Conservation (phyloP, 2,329 filamentous ascomycete genomes). For the Chrysosporium queenslandicum region DNA sequence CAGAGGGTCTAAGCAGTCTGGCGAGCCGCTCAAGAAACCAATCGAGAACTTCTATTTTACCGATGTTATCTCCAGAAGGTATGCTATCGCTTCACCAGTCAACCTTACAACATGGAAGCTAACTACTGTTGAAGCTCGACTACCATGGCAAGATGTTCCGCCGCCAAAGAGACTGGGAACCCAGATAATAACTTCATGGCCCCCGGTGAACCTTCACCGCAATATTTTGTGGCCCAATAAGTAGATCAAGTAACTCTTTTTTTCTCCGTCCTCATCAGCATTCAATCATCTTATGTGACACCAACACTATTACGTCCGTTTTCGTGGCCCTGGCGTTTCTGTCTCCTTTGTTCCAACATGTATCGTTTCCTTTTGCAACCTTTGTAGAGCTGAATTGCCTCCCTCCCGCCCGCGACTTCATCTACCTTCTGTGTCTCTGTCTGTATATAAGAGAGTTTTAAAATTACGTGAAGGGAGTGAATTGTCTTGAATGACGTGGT, state of each 20-base stretch:
- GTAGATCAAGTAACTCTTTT: constrained; percentile 3
- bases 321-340: constrained; percentile 15
- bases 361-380: constrained; percentile 14
- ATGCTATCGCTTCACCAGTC: constrained; percentile 36
- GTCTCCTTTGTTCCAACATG: constrained; percentile 20
- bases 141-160: constrained; percentile 96
- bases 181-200: constrained; percentile 72
- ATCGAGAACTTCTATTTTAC: constrained; percentile 98
- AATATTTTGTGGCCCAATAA: constrained; percentile 12
- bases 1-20: constrained; percentile 67
- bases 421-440: constrained; percentile 2
- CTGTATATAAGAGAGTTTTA: constrained; percentile 11
- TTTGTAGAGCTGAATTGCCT: constrained; percentile 25
- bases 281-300: constrained; percentile 15
- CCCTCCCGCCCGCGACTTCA: neutral
- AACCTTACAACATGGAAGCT: constrained; percentile 10
- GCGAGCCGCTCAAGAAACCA: constrained; percentile 66
- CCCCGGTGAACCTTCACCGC: constrained; percentile 42
- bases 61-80: constrained; percentile 93
- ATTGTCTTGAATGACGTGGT: neutral
- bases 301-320: constrained; percentile 16
- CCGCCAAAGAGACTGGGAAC: constrained; percentile 74
- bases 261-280: constrained; percentile 13
- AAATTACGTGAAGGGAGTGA: neutral
- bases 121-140: constrained; percentile 56